Percentiles rank a stretch among this genome's conserved stretches.
These are phyloP conservation scores for Cyclotella cryptica DNA, from an alignment of 108 stramenopile genomes.

Conservation along the genomic window DNA sequence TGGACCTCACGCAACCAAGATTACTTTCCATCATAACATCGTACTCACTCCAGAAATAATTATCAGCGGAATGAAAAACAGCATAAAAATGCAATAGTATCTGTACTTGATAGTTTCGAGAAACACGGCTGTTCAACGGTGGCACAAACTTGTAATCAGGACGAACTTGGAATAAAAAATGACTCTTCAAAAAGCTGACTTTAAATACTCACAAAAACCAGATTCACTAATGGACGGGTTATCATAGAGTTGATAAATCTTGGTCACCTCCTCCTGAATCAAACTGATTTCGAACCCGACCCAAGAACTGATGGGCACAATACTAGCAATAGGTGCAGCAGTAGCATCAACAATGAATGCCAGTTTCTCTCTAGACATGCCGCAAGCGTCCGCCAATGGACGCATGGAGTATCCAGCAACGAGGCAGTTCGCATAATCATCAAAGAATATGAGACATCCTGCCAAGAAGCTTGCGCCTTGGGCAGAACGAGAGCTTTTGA, in stretches of 20 bases:
- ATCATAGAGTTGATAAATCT: constrained; percentile 17
- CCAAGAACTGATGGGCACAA: constrained; percentile 65
- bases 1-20: too few relatives aligned
- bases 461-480: constrained; percentile 47
- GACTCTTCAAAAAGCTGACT: neutral
- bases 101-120: constrained; percentile 39
- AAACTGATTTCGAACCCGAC: constrained; percentile 58
- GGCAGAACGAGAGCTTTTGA: constrained; percentile 43
- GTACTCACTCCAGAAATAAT: constrained; percentile 33
- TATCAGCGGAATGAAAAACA: constrained; percentile 36
- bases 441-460: constrained; percentile 61
- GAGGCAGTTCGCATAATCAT: constrained; percentile 62
- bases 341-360: constrained; percentile 71
- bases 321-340: constrained; percentile 60
- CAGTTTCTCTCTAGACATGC: constrained; percentile 62
- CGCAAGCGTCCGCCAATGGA: constrained; percentile 52
- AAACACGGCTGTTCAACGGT: neutral
- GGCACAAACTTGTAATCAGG: neutral
- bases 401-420: constrained; percentile 61
- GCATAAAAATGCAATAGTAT: constrained; percentile 59
- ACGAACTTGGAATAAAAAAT: neutral
- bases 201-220: neutral
- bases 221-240: constrained; percentile 13
- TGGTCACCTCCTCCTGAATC: constrained; percentile 61
- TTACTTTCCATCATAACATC: neutral